A percentile compares a stretch with the other conserved stretches of the same genome.
phyloP scores from a whole-genome alignment of 768 basidiomycete species.

The Boletus bicolor region DNA sequence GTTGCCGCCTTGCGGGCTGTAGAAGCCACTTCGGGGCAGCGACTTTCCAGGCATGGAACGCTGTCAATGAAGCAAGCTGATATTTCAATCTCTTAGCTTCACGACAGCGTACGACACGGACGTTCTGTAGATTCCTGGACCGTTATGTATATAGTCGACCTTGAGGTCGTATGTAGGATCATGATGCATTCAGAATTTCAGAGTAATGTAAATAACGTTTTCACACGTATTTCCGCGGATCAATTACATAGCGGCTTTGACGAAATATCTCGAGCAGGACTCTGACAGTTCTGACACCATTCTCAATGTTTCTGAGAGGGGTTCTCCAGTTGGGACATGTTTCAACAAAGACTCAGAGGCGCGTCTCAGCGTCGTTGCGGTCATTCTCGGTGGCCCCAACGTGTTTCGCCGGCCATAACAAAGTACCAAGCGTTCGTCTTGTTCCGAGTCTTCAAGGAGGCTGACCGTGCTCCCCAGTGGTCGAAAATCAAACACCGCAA shows the following conservation, averaged over 20 bases:
- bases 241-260: background rate
- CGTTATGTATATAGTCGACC: too few species aligned
- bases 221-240: conserved; percentile 1
- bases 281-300: background rate
- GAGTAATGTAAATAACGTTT: background rate
- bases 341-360: conserved; percentile 3
- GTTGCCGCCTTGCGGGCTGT: conserved; percentile 67
- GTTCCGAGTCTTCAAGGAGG: background rate
- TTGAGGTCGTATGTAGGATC: background rate
- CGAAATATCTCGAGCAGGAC: background rate
- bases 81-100: background rate
- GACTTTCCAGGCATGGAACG: conserved; percentile 5
- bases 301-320: background rate
- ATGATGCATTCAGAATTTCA: too few species aligned
- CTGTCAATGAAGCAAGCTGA: conserved; percentile 9
- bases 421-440: conserved; percentile 25
- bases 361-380: conserved; percentile 9
- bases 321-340: background rate
- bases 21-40: conserved; percentile 38
- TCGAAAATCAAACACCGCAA: conserved; percentile 75
- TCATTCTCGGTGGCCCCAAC: conserved; percentile 26
- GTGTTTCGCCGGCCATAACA: conserved; percentile 39
- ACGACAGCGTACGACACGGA: background rate
- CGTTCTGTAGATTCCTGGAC: too few species aligned
- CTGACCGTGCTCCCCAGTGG: conserved; percentile 45